Evolutionary conservation across 176 grass and related monocot genomes (phyloP), one percentile per base, ranked within the genome.

Genomic region (Cenchrus americanus): DNA sequence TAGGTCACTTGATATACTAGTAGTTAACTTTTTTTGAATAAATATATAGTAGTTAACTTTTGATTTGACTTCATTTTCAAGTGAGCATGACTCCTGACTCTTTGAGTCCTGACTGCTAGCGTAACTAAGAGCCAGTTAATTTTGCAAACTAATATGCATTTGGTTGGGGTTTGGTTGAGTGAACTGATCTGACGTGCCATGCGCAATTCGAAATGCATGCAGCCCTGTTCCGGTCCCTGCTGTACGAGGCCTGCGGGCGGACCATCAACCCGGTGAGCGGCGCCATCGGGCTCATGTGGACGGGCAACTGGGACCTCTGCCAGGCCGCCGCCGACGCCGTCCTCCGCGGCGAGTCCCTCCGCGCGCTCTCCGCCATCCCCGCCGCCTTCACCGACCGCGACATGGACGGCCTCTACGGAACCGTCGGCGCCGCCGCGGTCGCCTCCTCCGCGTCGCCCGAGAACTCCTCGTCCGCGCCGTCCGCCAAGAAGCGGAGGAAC

Each of bases 251-350:
- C 8, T 94, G 91, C 24, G 94, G 94, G 0, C 82, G 94, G 30
- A 90, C 91, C 61, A 97, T 97, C 76, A 94, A 89, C 69, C 94
- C 91, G 66, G 91, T 94, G 75, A 92, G 75, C 81, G 94, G 94
- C 34, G 91, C 82, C 63, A 76, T 92, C 75, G 91, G 94, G 7
- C 85, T 98, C 18, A 92, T 96, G 85, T 94, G 89, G 91, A 87
- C 80, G 3, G 88, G 93, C 40, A 90, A 93, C 74, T 99, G 96
- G 96, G 85, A 96, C 80, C 72, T 96, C 24, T 99, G 93, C 83
- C 91, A 95, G 90, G 87, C 83, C 13, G 93, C 93, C 23, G 96
- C 90, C 47, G 83, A 85, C 5, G 80, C 91, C 42, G 85, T 98
- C 41, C 89, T 98, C 52, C 73, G 82, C 24, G 91, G 96, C 67